Conservation (phyloP, 371 early-diverging fungal species). For the Lichtheimia hyalospora region DNA sequence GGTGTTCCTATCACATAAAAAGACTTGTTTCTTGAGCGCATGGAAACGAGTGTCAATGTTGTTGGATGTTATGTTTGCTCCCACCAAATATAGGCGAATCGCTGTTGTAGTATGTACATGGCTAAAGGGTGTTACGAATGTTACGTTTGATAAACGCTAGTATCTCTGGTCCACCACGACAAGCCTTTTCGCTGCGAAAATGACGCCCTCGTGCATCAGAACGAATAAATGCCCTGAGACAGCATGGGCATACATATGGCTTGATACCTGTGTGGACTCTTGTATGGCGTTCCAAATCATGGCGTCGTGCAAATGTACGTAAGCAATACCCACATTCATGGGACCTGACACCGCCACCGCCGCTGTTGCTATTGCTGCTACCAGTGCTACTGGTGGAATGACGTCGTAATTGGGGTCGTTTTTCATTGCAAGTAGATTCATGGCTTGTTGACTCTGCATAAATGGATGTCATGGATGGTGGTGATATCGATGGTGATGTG, state of each 20-base stretch:
- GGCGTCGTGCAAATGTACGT: constrained; percentile 50
- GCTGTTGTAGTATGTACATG: too few relatives aligned
- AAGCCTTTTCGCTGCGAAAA: constrained; percentile 41
- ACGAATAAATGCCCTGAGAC: constrained; percentile 54
- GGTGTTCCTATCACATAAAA: too few relatives aligned
- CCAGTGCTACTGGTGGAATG: neutral
- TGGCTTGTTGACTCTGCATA: neutral
- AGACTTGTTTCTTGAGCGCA: too few relatives aligned
- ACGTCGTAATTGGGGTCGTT: neutral
- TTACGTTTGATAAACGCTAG: constrained; percentile 15
- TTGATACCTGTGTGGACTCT: constrained; percentile 58
- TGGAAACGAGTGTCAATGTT: too few relatives aligned
- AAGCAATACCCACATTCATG: constrained; percentile 12
- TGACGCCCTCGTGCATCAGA: constrained; percentile 58
- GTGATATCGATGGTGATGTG: neutral
- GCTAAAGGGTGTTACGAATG: constrained; percentile 12
- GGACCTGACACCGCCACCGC: neutral
- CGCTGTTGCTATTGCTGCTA: too few relatives aligned
- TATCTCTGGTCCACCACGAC: constrained; percentile 27
- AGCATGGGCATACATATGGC: constrained; percentile 50
- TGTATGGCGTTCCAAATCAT: constrained; percentile 56
- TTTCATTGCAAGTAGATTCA: neutral
- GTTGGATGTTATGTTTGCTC: too few relatives aligned
- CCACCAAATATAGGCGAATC: too few relatives aligned
- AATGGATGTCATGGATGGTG: too few relatives aligned